Conservation (phyloP, 768 basidiomycete species). For the Pisolithus albus region DNA sequence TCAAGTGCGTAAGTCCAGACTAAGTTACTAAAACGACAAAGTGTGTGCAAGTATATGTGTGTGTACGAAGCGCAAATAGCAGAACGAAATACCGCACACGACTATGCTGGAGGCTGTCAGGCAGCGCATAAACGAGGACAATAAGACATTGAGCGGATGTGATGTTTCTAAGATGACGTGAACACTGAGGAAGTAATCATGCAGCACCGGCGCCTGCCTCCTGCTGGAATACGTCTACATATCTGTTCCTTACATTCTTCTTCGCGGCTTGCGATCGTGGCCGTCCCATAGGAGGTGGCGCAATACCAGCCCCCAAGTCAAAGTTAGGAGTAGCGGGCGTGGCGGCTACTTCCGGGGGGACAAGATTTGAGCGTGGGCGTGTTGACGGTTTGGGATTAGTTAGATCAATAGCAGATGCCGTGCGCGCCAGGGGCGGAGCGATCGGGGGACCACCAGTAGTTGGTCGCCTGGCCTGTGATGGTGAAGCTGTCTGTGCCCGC, state of each 20-base stretch:
- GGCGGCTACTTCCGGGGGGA: constrained; percentile 38
- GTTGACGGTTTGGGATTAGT: constrained; percentile 45
- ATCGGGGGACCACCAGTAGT: constrained; percentile 21
- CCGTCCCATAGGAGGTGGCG: constrained; percentile 34
- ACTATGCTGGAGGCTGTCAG: not conserved
- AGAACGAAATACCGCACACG: not conserved
- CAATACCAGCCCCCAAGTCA: constrained; percentile 1
- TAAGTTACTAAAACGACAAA: not conserved
- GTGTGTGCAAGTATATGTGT: not conserved
- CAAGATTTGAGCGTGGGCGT: constrained; percentile 62
- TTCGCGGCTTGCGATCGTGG: constrained; percentile 57
- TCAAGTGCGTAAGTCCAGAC: not conserved
- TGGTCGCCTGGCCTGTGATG: constrained; percentile 43
- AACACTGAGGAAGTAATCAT: constrained; percentile 13
- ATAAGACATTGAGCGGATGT: not conserved
- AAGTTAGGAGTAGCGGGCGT: constrained; percentile 27
- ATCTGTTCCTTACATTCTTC: constrained; percentile 72
- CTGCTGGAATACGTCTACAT: constrained; percentile 86
- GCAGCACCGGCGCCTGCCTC: constrained; percentile 24
- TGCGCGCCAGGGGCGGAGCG: constrained; percentile 42
- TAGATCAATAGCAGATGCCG: constrained; percentile 61
- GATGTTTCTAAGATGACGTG: constrained; percentile 11
- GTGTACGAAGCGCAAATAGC: not conserved
- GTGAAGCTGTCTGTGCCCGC: constrained; percentile 82
- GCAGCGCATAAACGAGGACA: not conserved